Evolutionary conservation across 208 protist species (phyloP).

Genomic region (Trypanosoma boissoni): DNA sequence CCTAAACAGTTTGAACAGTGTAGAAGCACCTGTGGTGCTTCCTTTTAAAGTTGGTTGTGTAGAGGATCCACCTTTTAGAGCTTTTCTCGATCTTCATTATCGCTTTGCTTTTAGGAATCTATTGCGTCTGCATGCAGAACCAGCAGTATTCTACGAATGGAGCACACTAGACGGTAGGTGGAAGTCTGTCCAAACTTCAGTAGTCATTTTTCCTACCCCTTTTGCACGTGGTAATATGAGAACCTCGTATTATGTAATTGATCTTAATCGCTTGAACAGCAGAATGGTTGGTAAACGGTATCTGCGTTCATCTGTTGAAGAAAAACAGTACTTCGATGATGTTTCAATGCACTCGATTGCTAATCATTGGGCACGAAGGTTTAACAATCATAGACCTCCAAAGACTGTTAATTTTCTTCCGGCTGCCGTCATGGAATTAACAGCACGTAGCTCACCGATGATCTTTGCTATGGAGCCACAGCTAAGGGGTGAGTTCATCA

Average conservation of each 20-base stretch:
- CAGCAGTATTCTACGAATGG: conserved; percentile 74
- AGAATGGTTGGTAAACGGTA: conserved; percentile 75
- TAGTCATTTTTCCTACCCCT: conserved; percentile 58
- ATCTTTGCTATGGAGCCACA: conserved; percentile 74
- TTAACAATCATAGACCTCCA: conserved; percentile 53
- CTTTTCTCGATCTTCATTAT: conserved; percentile 48
- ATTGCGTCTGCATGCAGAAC: conserved; percentile 46
- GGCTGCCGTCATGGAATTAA: conserved; percentile 65
- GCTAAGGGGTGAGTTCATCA: conserved; percentile 75
- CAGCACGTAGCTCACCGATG: conserved; percentile 51
- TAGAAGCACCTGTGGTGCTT: conserved; percentile 15
- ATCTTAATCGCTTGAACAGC: conserved; percentile 67
- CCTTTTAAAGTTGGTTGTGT: conserved; percentile 50
- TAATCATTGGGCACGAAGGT: conserved; percentile 71
- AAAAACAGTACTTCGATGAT: conserved; percentile 83
- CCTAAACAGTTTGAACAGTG: neutral
- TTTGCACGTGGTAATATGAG: conserved; percentile 82
- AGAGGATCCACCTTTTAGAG: conserved; percentile 29
- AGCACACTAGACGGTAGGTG: conserved; percentile 53
- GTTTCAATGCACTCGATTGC: conserved; percentile 83
- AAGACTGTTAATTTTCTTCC: conserved; percentile 78
- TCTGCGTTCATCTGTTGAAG: conserved; percentile 42
- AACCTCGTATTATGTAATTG: conserved; percentile 80
- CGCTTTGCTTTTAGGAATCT: conserved; percentile 32
- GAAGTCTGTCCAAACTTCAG: conserved; percentile 50